A percentile compares a stretch with the other conserved stretches of the same genome.
These are phyloP conservation scores for Aspergillus sergii DNA, from an alignment of 2,329 filamentous ascomycete species.

Conservation along the genomic window DNA sequence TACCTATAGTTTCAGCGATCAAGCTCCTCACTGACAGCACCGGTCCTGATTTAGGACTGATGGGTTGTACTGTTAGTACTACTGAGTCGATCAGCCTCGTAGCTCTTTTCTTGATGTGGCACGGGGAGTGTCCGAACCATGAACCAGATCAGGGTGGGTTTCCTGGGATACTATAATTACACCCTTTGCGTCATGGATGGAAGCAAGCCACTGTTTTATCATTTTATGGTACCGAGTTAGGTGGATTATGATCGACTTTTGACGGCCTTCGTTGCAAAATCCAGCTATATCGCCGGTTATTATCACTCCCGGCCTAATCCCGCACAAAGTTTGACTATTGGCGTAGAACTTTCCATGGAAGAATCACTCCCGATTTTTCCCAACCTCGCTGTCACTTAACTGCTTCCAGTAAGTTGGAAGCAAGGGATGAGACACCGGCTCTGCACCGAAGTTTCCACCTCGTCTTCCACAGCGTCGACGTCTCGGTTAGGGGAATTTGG, in stretches of 20 bases:
- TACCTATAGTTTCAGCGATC: neutral
- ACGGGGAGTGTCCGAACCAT: neutral
- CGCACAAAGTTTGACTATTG: neutral
- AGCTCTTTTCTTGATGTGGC: neutral
- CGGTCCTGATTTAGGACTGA: neutral
- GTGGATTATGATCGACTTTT: neutral
- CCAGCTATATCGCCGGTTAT: neutral
- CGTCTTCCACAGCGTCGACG: neutral
- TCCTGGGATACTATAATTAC: neutral
- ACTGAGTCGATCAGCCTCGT: neutral
- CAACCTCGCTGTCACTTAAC: neutral
- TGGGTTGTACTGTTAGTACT: neutral
- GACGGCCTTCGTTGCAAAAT: neutral
- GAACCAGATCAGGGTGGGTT: neutral
- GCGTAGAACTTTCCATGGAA: constrained; percentile 7
- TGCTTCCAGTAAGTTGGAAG: neutral
- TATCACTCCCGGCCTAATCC: neutral
- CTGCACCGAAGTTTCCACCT: neutral
- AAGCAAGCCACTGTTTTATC: neutral
- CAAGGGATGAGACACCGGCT: neutral
- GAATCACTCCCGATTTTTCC: neutral
- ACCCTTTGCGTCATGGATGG: neutral
- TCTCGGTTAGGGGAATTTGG: neutral
- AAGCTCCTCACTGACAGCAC: neutral
- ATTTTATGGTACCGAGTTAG: neutral